phyloP scores from a whole-genome alignment of 106 monocot genomes.

The Xerophyta viscosa region DNA sequence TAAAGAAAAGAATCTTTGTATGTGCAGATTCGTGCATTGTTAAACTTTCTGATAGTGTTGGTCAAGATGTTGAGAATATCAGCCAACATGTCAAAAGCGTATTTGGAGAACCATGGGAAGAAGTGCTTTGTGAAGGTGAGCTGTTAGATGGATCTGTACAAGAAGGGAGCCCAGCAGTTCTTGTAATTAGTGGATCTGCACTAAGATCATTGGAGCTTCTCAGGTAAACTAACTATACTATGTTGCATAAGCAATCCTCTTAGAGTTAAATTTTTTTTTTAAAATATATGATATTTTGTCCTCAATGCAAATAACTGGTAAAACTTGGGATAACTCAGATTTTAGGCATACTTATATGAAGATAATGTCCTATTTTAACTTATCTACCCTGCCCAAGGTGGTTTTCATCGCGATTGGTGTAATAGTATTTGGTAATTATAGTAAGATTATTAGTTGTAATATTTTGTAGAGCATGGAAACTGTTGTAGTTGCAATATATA shows the following conservation, averaged over 20 bases:
- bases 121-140: slow-evolving; percentile 56
- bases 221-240: slow-evolving; percentile 30
- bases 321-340: background rate
- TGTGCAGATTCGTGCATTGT: slow-evolving; percentile 68
- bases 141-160: slow-evolving; percentile 36
- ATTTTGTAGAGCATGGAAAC: too few relatives aligned
- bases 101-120: slow-evolving; percentile 62
- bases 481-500: too few relatives aligned
- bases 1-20: background rate
- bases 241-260: background rate
- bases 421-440: too few relatives aligned
- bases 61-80: slow-evolving; percentile 57
- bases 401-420: too few relatives aligned
- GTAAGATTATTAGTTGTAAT: too few relatives aligned
- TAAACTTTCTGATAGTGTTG: slow-evolving; percentile 35
- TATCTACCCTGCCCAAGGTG: too few relatives aligned
- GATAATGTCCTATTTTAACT: too few relatives aligned
- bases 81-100: slow-evolving; percentile 57
- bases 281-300: too few relatives aligned
- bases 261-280: too few relatives aligned
- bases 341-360: too few relatives aligned
- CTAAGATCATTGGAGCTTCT: slow-evolving; percentile 83
- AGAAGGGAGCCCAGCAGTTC: slow-evolving; percentile 67
- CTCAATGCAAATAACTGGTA: background rate
- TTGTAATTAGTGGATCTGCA: slow-evolving; percentile 70